Percentiles rank a stretch among this genome's conserved stretches.
Conservation (phyloP, 176 grass and related monocot species). For the Elaeis guineensis region DNA sequence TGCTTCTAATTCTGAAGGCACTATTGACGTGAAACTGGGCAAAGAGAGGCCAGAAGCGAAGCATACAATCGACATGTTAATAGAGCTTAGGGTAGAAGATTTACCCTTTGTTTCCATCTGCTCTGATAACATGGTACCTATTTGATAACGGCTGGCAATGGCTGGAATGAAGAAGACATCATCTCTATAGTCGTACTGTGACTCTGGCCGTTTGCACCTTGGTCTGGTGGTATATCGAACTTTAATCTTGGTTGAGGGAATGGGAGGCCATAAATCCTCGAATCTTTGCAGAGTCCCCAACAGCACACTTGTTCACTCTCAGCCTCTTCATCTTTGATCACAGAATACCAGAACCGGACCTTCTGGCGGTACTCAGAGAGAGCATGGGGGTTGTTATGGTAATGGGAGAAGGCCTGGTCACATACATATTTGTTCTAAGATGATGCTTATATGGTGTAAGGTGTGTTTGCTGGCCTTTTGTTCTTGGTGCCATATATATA, state of each 20-base stretch:
- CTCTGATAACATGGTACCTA: constrained; percentile 44
- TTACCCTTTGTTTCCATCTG: background rate
- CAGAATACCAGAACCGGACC: constrained; percentile 32
- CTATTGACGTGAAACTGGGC: too few species aligned
- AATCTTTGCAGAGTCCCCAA: constrained; percentile 11
- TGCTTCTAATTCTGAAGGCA: too few species aligned
- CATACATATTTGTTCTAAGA: constrained; percentile 25
- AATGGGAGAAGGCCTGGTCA: constrained; percentile 29
- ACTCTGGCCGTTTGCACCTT: background rate
- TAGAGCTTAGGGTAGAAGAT: too few species aligned
- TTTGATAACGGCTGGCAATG: constrained; percentile 21
- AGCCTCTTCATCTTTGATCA: constrained; percentile 7
- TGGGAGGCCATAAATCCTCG: constrained; percentile 21
- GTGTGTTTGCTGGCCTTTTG: too few species aligned
- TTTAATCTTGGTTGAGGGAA: constrained; percentile 28
- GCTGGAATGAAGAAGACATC: constrained; percentile 22
- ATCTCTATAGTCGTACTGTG: too few species aligned
- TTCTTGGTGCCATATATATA: too few species aligned
- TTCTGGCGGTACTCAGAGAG: background rate
- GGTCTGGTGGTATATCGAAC: constrained; percentile 2
- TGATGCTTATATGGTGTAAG: too few species aligned
- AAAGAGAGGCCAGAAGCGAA: too few species aligned
- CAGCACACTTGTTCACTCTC: background rate
- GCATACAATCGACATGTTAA: too few species aligned
- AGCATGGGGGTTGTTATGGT: background rate